phyloP scores from a whole-genome alignment of 495 filamentous ascomycete species.

The Apiosordaria backusii region DNA sequence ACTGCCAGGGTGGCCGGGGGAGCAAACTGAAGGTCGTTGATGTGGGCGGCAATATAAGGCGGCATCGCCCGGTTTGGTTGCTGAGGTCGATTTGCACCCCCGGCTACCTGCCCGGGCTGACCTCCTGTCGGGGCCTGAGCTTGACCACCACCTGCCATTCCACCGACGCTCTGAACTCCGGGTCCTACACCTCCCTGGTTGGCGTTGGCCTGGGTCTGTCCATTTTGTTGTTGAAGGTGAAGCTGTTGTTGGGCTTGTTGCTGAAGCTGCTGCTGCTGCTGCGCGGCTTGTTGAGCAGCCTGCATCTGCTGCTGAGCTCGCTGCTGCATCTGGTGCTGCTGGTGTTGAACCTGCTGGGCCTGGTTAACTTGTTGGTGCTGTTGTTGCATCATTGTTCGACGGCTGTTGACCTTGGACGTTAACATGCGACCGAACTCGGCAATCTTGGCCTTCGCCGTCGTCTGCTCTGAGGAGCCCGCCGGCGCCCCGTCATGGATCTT shows the following conservation, averaged over 20 bases:
- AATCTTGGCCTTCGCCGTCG: constrained; percentile 61
- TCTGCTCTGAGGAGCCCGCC: constrained; percentile 53
- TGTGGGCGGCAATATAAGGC: constrained; percentile 34
- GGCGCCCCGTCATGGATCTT: constrained; percentile 56
- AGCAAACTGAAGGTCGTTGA: constrained; percentile 36
- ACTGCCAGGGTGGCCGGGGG: constrained; percentile 18
- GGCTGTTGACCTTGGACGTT: constrained; percentile 48
- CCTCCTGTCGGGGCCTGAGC: background rate
- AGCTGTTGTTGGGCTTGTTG: background rate
- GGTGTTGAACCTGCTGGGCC: constrained; percentile 17
- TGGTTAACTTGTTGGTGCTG: constrained; percentile 18
- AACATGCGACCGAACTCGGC: constrained; percentile 62
- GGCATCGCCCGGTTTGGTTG: constrained; percentile 22
- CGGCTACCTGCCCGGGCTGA: background rate
- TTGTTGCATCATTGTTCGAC: constrained; percentile 30
- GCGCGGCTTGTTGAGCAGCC: constrained; percentile 7
- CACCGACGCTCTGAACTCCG: background rate
- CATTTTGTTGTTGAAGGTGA: background rate
- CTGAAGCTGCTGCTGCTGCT: constrained; percentile 15
- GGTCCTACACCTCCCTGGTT: background rate
- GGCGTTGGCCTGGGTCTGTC: constrained; percentile 9
- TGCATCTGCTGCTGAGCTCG: constrained; percentile 14
- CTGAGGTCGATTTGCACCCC: background rate
- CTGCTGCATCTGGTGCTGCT: constrained; percentile 17
- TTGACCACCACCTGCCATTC: background rate